Base-by-base conservation (phyloP, 177 flowering plant genomes). In the Vitis hybrid region DNA sequence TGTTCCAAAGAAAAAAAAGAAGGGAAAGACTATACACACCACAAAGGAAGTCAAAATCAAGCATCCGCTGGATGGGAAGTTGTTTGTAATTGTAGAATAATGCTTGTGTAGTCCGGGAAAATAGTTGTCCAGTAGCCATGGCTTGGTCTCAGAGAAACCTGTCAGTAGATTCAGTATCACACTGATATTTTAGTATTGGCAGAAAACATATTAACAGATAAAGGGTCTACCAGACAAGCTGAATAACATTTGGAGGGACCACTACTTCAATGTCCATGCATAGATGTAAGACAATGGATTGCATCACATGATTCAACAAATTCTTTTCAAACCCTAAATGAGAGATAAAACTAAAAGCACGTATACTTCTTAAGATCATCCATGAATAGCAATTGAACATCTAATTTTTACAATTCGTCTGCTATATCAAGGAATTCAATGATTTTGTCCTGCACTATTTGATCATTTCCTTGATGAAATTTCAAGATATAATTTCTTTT, bases 41-140 rank as follows among this genome's bases (percentile, higher is more conserved):
- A 64, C 99, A 95, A 58, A 95, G 94, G 78, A 95, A 95, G 78
- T 95, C 99, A 76, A 95, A 95, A 79, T 95, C 99, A 80, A 95
- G 98, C 99, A 95, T 95, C 76, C 97, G 91, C 73, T 95, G 98
- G 59, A 95, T 88, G 2, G 98, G 99, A 68, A 95, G 96, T 71
- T 93, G 97, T 85, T 95, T 95, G 76, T 90, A 95, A 79, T 95
- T 95, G 80, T 92, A 95, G 78, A 95, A 95, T 63, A 95, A 76
- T 59, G 99, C 99, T 78, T 95, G 99, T 47, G 99, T 92, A n/a
- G 90, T 88, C 69, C 82, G 86, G 38, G 99, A 95, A 69, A 95
- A 94, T 55, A 95, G 84, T 59, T 95, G 97, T 57, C 99, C 99
- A 3, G 97, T 87, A 6, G 97, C 96, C 99, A 95, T 95, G 79